phyloP scores from a whole-genome alignment of 2,329 filamentous ascomycete species.

The Dactylonectria macrodidyma region DNA sequence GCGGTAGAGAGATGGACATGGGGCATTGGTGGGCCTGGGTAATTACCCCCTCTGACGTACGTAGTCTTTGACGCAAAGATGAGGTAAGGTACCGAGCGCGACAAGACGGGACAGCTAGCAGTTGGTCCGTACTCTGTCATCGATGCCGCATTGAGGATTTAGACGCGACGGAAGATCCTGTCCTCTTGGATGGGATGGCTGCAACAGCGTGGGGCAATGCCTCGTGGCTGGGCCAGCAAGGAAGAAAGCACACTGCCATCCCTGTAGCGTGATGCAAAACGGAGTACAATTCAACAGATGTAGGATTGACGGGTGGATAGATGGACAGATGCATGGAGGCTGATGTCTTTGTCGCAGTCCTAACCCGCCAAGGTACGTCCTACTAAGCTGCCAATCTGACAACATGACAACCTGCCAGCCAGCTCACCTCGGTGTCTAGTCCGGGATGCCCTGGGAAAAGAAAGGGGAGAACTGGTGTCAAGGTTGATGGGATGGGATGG shows the following conservation, averaged over 20 bases:
- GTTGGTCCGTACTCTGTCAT: not conserved
- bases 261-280: constrained; percentile 19
- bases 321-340: constrained; percentile 22
- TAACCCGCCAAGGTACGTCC: constrained; percentile 9
- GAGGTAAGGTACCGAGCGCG: constrained; percentile 13
- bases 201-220: constrained; percentile 16
- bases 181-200: constrained; percentile 10
- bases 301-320: constrained; percentile 13
- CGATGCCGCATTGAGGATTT: not conserved
- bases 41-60: constrained; percentile 14
- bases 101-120: constrained; percentile 13
- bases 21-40: constrained; percentile 20
- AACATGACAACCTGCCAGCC: not conserved
- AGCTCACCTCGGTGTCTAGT: constrained; percentile 9
- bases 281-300: not conserved
- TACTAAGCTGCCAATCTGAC: constrained; percentile 20
- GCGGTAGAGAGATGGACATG: constrained; percentile 18
- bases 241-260: constrained; percentile 17
- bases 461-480: constrained; percentile 11
- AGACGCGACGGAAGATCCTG: constrained; percentile 17
- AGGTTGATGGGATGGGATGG: constrained; percentile 17
- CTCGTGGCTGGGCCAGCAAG: constrained; percentile 16
- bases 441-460: constrained; percentile 19
- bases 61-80: not conserved
- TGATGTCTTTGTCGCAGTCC: too few relatives aligned